phyloP scores from a whole-genome alignment of 805 yeast genomes.

The Pichia gijzeniarum region DNA sequence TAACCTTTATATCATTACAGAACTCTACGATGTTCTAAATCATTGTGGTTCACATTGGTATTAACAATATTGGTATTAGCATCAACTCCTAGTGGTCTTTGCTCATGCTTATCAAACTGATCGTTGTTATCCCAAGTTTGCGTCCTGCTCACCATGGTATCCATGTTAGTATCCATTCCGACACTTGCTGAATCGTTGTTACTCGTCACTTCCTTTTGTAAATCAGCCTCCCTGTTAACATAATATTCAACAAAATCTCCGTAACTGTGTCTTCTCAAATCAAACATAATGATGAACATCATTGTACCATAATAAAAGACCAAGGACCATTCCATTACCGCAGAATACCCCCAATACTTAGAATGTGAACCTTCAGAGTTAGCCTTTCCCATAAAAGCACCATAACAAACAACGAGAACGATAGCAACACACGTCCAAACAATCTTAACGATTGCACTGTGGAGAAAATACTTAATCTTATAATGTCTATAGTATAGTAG shows the following conservation, averaged over 20 bases:
- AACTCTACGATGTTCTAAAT: no score
- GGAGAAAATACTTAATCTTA: slow-evolving; percentile 25
- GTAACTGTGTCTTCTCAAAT: slow-evolving; percentile 36
- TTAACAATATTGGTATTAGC: no score
- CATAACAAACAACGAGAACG: slow-evolving; percentile 64
- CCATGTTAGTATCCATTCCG: neutral
- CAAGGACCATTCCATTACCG: slow-evolving; percentile 77
- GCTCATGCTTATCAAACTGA: neutral
- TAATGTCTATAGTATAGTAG: slow-evolving; percentile 21
- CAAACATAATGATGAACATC: slow-evolving; percentile 57
- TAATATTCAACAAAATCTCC: slow-evolving; percentile 13
- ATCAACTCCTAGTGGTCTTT: no score
- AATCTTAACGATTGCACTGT: slow-evolving; percentile 47
- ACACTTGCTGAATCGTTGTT: neutral
- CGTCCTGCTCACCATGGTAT: neutral
- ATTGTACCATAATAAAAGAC: slow-evolving; percentile 80
- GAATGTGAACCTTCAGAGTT: slow-evolving; percentile 22
- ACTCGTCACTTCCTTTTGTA: neutral
- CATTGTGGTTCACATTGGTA: no score
- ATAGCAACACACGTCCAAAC: slow-evolving; percentile 64
- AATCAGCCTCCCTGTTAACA: slow-evolving; percentile 3
- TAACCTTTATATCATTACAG: no score
- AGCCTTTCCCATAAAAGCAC: slow-evolving; percentile 26
- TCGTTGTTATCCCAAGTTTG: slow-evolving; percentile 3
- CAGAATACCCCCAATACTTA: slow-evolving; percentile 42